Evolutionary conservation across 352 stramenopile species (phyloP).

Genomic region (Pythium insidiosum): DNA sequence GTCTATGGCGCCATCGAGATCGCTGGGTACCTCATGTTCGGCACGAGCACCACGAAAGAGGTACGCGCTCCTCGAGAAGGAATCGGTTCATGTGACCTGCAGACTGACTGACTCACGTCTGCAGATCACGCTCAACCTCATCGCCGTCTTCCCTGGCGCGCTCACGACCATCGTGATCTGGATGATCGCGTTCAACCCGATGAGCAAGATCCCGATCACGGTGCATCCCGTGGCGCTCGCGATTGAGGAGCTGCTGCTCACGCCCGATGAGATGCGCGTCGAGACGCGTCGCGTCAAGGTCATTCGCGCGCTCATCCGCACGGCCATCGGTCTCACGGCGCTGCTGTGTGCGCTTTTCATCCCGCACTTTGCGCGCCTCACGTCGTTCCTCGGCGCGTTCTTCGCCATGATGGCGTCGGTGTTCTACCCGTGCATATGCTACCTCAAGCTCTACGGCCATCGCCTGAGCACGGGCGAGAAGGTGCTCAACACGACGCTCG

Average conservation of each 20-base stretch:
- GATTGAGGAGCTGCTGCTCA: conserved; percentile 67
- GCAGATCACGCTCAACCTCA: conserved; percentile 75
- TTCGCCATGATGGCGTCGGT: conserved; percentile 80
- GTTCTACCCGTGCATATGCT: conserved; percentile 80
- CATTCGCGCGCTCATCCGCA: conserved; percentile 60
- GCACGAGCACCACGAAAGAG: conserved; percentile 71
- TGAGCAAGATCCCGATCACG: conserved; percentile 86
- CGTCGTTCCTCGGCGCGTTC: conserved; percentile 78
- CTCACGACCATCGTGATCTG: conserved; percentile 67
- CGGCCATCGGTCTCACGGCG: conserved; percentile 36
- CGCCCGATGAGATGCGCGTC: conserved; percentile 23
- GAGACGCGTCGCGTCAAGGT: conserved; percentile 25
- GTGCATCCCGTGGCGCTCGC: conserved; percentile 70
- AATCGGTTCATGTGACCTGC: too few species aligned
- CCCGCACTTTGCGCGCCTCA: conserved; percentile 78
- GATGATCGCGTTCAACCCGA: conserved; percentile 81
- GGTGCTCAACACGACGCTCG: conserved; percentile 41
- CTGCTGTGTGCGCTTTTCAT: conserved; percentile 67
- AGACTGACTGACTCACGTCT: neutral
- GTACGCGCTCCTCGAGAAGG: too few species aligned
- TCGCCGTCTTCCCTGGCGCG: conserved; percentile 43
- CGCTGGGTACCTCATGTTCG: conserved; percentile 80
- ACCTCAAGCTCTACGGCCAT: conserved; percentile 75
- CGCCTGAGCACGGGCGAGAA: conserved; percentile 39
- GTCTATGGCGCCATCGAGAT: conserved; percentile 76